A percentile compares a stretch with the other conserved stretches of the same genome.
Conservation (phyloP, 305 asterid species). For the Ajuga reptans region DNA sequence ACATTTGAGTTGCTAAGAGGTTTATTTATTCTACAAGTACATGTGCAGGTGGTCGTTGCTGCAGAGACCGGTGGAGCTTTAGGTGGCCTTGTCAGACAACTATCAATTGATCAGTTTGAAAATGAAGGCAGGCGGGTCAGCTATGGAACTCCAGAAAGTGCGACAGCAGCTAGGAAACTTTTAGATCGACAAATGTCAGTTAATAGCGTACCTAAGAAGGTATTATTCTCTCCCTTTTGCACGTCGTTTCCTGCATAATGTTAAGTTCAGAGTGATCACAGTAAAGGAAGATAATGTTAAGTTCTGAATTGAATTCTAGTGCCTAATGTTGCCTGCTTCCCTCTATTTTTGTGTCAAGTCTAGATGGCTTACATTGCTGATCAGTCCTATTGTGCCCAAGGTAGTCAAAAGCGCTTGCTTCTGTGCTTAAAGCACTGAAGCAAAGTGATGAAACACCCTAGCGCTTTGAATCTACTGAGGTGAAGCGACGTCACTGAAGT, state of each 20-base stretch:
- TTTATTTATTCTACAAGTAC: slow-evolving; percentile 26
- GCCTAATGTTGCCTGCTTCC: slow-evolving; percentile 16
- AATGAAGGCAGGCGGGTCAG: slow-evolving; percentile 94
- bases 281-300: slow-evolving; percentile 9
- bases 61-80: slow-evolving; percentile 96
- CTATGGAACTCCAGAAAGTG: slow-evolving; percentile 95
- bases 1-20: not conserved
- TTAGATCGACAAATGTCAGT: slow-evolving; percentile 93
- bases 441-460: too few relatives aligned
- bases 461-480: too few relatives aligned
- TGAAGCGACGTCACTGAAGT: too few relatives aligned
- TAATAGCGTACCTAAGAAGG: slow-evolving; percentile 90
- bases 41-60: slow-evolving; percentile 81
- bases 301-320: slow-evolving; percentile 8
- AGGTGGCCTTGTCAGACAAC: slow-evolving; percentile 97
- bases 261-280: not conserved
- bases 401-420: too few relatives aligned
- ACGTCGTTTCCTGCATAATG: not conserved
- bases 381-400: not conserved
- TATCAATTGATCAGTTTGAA: slow-evolving; percentile 93
- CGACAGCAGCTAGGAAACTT: slow-evolving; percentile 91
- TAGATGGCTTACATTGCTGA: not conserved
- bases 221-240: slow-evolving; percentile 16
- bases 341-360: slow-evolving; percentile 2
- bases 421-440: too few relatives aligned